Conservation (phyloP, 208 protist genomes). For the Trichomonas tenax region DNA sequence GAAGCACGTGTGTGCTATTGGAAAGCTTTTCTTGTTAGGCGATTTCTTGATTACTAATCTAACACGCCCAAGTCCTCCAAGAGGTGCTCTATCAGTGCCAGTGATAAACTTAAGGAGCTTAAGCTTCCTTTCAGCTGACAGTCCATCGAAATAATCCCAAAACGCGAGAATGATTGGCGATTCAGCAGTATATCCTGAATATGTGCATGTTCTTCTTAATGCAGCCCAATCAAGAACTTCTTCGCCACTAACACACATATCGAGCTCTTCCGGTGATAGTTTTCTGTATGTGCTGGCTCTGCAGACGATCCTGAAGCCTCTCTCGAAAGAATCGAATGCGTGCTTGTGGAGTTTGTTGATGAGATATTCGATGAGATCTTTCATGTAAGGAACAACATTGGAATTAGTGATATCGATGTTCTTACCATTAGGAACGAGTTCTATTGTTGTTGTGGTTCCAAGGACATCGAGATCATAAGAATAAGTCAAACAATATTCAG, state of each 20-base stretch:
- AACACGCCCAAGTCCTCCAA: not conserved
- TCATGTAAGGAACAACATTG: conserved; percentile 36
- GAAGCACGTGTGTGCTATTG: conserved; percentile 66
- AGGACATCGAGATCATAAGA: conserved; percentile 21
- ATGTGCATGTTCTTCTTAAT: not conserved
- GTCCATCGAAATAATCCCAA: conserved; percentile 45
- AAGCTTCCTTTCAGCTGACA: conserved; percentile 40
- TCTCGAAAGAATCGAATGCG: not conserved
- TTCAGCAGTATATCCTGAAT: conserved; percentile 43
- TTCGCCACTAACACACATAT: not conserved
- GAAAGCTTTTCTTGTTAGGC: conserved; percentile 40
- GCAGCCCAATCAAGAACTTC: not conserved
- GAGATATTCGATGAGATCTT: not conserved
- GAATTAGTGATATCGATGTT: conserved; percentile 30
- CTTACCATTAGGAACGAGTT: conserved; percentile 16
- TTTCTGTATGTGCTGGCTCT: not conserved
- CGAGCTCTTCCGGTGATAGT: not conserved
- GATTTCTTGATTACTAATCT: conserved; percentile 20
- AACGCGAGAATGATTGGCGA: conserved; percentile 37
- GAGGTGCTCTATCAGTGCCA: conserved; percentile 32
- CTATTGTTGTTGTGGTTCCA: not conserved
- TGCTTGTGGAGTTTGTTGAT: not conserved
- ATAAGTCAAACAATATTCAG: not conserved
- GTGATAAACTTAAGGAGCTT: conserved; percentile 49
- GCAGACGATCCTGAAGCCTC: not conserved